Base-by-base conservation (phyloP, 176 grass and related monocot species). In the Carex kokanica region DNA sequence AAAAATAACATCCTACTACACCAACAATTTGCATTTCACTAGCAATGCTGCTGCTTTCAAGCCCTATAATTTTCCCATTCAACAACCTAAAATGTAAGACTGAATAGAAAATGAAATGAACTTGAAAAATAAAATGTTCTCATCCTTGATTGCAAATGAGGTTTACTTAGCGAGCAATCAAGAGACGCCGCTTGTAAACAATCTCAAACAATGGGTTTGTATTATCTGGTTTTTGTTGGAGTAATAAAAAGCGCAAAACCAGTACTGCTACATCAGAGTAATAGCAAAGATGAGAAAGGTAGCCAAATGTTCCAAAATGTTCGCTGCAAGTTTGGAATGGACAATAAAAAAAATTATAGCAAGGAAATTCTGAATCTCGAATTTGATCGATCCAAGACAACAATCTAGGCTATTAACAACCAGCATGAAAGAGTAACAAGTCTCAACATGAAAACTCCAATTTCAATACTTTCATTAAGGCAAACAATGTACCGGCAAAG, bases 401-500 rank as follows among this genome's bases (percentile, higher is more conserved):
- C 21, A 29, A 74, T 27, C 23, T 53, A 74, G 21, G 41, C 52
- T 51, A 78, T 56, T 51, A 56, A 18, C 73, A 78, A 56, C 49
- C 23, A 56, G 51, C 51, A 18, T 13, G 9, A 52, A 74, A 52
- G 20, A 74, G 71, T 53, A 74, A 53, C 73, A 78, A 32, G 73
- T 55, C 6, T 32, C 13, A 18, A 55, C 73, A 78, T 78, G 51
- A 31, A 78, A 54, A 78, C 47, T 78, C 13, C 51, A 78, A 27
- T 31, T 78, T 17, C 15, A 74, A 54, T 56, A 71, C 16, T 43
- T 78, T 78, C 73, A 78, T 56, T 55, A 17, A 78, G 73, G 43
- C 24, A 54, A 55, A 54, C 73, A 78, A 78, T 18, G 49, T 56
- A 55, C 73, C 51, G 27, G 73, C 73, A 78, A 29, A 56, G 51